Conservation (phyloP, 495 filamentous ascomycete genomes). For the Hypoxylon fuscum region DNA sequence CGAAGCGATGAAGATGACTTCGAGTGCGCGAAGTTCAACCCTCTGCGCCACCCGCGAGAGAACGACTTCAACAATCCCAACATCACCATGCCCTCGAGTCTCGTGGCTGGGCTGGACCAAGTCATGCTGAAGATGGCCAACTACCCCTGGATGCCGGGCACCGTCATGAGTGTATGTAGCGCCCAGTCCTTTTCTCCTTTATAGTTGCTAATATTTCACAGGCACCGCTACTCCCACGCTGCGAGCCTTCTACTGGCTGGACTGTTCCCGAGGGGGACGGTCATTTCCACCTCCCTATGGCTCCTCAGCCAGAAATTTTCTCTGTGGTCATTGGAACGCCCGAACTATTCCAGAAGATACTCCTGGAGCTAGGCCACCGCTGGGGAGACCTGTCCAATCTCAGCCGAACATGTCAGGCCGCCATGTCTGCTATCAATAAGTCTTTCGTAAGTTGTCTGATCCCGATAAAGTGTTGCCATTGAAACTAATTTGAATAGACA, state of each 20-base stretch:
- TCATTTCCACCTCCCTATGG: not conserved
- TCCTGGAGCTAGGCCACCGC: constrained; percentile 20
- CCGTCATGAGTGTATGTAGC: constrained; percentile 30
- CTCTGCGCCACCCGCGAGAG: constrained; percentile 14
- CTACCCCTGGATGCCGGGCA: constrained; percentile 21
- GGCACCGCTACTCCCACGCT: constrained; percentile 23
- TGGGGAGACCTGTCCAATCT: constrained; percentile 35
- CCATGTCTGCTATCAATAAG: constrained; percentile 9
- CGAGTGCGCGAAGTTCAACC: constrained; percentile 20
- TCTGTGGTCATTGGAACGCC: constrained; percentile 6
- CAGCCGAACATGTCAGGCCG: constrained; percentile 23
- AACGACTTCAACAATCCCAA: constrained; percentile 16
- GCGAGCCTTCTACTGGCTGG: not conserved
- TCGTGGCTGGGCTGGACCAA: not conserved
- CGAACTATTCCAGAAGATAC: constrained; percentile 19
- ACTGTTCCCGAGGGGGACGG: not conserved
- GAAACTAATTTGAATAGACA: constrained; percentile 19
- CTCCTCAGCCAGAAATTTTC: constrained; percentile 7
- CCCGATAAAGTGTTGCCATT: not conserved
- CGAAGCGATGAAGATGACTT: constrained; percentile 11
- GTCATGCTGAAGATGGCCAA: constrained; percentile 10
- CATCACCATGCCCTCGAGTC: constrained; percentile 2
- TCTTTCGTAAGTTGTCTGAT: constrained; percentile 3
- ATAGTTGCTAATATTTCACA: constrained; percentile 9
- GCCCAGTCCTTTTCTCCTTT: not conserved